Evolutionary conservation across 2,329 filamentous ascomycete genomes (phyloP).

Genomic region (Botrytis squamosa): DNA sequence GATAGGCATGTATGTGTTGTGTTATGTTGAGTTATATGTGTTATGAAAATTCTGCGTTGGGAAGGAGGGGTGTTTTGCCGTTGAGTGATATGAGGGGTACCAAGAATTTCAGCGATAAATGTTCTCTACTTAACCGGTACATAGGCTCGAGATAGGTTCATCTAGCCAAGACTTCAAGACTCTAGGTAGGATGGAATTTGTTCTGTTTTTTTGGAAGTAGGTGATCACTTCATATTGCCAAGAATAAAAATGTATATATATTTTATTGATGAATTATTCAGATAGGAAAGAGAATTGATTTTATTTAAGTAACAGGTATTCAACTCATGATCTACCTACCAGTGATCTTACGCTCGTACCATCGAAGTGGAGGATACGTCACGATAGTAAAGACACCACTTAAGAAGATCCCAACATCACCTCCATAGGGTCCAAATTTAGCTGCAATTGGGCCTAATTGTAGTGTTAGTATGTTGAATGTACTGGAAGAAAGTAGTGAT

Average conservation of each 20-base stretch:
- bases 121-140: neutral
- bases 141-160: neutral
- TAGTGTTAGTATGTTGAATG: neutral
- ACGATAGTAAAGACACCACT: slow-evolving; percentile 33
- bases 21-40: too few species aligned
- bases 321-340: slow-evolving; percentile 24
- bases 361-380: slow-evolving; percentile 34
- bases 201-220: neutral
- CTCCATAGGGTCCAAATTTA: slow-evolving; percentile 35
- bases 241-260: neutral
- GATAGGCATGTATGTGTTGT: neutral
- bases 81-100: slow-evolving; percentile 5
- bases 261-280: neutral
- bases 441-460: slow-evolving; percentile 33
- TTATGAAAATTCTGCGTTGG: neutral
- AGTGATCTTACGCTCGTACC: slow-evolving; percentile 35
- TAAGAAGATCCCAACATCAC: slow-evolving; percentile 37
- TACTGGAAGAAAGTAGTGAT: neutral
- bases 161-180: neutral
- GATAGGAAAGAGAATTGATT: neutral
- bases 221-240: neutral
- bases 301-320: neutral
- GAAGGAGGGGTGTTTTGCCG: neutral
- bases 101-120: neutral
- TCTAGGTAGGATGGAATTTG: neutral